Evolutionary conservation across 805 yeast genomes (phyloP).

Genomic region (Alloascoidea africana): DNA sequence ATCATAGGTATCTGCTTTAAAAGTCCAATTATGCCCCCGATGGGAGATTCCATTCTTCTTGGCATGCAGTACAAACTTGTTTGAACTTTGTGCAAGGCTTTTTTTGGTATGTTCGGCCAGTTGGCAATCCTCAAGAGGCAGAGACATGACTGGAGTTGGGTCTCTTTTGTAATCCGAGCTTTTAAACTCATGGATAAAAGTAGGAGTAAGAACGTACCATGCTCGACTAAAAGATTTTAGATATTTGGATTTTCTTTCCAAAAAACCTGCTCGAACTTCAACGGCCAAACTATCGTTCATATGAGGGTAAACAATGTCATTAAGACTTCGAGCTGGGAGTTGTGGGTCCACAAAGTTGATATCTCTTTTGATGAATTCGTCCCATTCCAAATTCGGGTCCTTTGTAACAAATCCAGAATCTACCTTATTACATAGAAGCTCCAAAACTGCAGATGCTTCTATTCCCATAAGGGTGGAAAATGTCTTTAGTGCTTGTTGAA

Average conservation of each 20-base stretch:
- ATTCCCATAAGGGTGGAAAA: conserved; percentile 59
- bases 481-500: conserved; percentile 61
- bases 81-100: conserved; percentile 10
- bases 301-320: conserved; percentile 50
- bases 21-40: conserved; percentile 88
- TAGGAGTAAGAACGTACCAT: conserved; percentile 84
- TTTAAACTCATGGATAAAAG: conserved; percentile 83
- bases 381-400: conserved; percentile 81
- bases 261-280: conserved; percentile 59
- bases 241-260: conserved; percentile 85
- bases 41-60: conserved; percentile 63
- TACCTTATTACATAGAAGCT: conserved; percentile 47
- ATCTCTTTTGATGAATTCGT: conserved; percentile 61
- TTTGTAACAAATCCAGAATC: conserved; percentile 59
- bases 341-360: conserved; percentile 51
- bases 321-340: conserved; percentile 43
- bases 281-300: conserved; percentile 54
- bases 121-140: conserved; percentile 64
- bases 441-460: conserved; percentile 59
- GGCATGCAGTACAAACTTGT: conserved; percentile 65
- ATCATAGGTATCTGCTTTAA: conserved; percentile 73
- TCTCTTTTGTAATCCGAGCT: conserved; percentile 70
- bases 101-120: conserved; percentile 72
- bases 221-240: conserved; percentile 83
- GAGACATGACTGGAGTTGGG: conserved; percentile 68